Conservation (phyloP, 1,139 yeast genomes). For the Suhomyces kunorum region DNA sequence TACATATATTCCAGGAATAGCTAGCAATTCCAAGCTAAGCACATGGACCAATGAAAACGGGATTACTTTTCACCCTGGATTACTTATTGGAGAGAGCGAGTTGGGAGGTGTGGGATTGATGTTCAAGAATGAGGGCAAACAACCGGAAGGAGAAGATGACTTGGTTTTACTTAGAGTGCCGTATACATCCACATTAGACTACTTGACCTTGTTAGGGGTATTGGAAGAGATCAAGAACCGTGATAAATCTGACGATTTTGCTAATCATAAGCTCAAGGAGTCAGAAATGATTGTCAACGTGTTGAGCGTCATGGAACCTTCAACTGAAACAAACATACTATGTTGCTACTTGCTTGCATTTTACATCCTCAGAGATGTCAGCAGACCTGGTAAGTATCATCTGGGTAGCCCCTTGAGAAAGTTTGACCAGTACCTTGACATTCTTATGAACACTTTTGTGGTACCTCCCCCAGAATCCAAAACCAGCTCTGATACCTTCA, state of each 20-base stretch:
- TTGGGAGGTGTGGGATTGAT: conserved; percentile 42
- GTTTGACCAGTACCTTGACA: conserved; percentile 28
- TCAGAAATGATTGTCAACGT: conserved; percentile 25
- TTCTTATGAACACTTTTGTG: conserved; percentile 26
- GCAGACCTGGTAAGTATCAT: conserved; percentile 10
- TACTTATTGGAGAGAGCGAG: conserved; percentile 26
- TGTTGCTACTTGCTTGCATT: conserved; percentile 31
- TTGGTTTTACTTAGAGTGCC: conserved; percentile 18
- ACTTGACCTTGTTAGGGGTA: conserved; percentile 30
- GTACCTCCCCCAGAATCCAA: conserved; percentile 15
- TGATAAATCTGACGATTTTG: conserved; percentile 11
- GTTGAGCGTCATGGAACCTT: conserved; percentile 25
- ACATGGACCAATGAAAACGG: conserved; percentile 18
- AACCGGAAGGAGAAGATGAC: conserved; percentile 11
- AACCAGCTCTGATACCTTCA: conserved; percentile 20
- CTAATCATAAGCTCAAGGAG: conserved; percentile 9
- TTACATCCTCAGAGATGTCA: conserved; percentile 14
- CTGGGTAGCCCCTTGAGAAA: conserved; percentile 15
- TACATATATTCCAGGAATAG: conserved; percentile 19
- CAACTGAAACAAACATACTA: conserved; percentile 35
- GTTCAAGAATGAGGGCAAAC: conserved; percentile 14
- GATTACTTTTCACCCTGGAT: conserved; percentile 17
- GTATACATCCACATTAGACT: conserved; percentile 28
- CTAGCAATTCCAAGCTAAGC: conserved; percentile 10
- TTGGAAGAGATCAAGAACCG: conserved; percentile 25